A percentile compares a stretch with the other conserved stretches of the same genome.
Conservation (phyloP, 495 filamentous ascomycete species). For the Penicillium bialowiezense region DNA sequence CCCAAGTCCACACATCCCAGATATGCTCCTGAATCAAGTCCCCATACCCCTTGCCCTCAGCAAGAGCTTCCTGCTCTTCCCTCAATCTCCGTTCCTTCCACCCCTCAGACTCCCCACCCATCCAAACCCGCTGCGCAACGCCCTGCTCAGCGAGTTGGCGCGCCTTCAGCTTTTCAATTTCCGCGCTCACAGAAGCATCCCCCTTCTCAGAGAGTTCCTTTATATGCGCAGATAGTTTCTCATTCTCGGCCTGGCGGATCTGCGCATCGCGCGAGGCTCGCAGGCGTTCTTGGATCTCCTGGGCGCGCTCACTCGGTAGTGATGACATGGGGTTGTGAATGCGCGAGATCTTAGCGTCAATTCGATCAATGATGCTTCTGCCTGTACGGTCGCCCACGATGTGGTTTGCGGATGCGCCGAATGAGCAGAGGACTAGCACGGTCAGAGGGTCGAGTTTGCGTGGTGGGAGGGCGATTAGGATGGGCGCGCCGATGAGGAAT, state of each 20-base stretch:
- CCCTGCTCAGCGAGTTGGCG: conserved; percentile 34
- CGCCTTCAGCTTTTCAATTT: conserved; percentile 41
- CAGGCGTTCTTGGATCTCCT: conserved; percentile 46
- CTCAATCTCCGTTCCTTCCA: conserved; percentile 72
- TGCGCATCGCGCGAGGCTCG: conserved; percentile 36
- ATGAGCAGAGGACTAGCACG: conserved; percentile 57
- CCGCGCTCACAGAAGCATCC: conserved; percentile 18
- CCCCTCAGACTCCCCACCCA: conserved; percentile 58
- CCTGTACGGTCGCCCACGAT: conserved; percentile 56
- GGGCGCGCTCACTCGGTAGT: conserved; percentile 54
- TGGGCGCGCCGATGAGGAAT: conserved; percentile 65
- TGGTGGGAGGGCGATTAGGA: conserved; percentile 72
- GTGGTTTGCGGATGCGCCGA: conserved; percentile 63
- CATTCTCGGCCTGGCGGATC: conserved; percentile 12
- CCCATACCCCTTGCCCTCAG: conserved; percentile 76
- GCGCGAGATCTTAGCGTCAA: conserved; percentile 31
- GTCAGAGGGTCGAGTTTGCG: conserved; percentile 68
- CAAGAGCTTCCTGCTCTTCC: conserved; percentile 69
- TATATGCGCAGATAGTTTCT: conserved; percentile 23
- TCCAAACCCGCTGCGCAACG: conserved; percentile 58
- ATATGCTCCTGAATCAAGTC: conserved; percentile 82
- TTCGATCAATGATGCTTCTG: conserved; percentile 44
- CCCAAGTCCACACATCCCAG: conserved; percentile 74
- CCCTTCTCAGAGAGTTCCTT: conserved; percentile 26
- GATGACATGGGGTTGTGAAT: conserved; percentile 16